A percentile compares a stretch with the other conserved stretches of the same genome.
These are phyloP conservation scores for Circinella umbellata DNA, from an alignment of 371 early-diverging fungal genomes.

Conservation along the genomic window DNA sequence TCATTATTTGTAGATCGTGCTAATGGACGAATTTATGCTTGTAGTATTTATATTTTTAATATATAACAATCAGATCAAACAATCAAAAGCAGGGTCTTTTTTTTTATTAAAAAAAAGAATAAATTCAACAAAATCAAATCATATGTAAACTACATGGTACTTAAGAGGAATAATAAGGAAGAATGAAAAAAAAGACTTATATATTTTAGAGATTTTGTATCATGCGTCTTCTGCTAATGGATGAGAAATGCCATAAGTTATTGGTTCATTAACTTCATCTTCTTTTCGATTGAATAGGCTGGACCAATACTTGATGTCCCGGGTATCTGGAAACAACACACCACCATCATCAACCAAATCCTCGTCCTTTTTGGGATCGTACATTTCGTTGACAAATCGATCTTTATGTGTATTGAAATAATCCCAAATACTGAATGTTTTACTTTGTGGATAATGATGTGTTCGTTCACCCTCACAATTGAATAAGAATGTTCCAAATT, in stretches of 20 bases:
- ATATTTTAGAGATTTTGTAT: background rate
- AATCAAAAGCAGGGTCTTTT: too few species aligned
- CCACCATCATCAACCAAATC: slow-evolving; percentile 56
- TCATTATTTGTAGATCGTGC: too few species aligned
- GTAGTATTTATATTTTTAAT: too few species aligned
- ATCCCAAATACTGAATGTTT: slow-evolving; percentile 84
- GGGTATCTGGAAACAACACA: slow-evolving; percentile 66
- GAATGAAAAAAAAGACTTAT: background rate
- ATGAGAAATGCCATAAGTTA: slow-evolving; percentile 26
- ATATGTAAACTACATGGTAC: slow-evolving; percentile 1
- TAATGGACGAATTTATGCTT: too few species aligned
- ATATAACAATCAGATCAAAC: too few species aligned
- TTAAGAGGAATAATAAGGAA: background rate
- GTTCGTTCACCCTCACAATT: slow-evolving; percentile 84
- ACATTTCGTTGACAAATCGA: slow-evolving; percentile 57
- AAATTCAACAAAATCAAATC: background rate
- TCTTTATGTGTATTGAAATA: slow-evolving; percentile 66
- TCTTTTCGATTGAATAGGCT: slow-evolving; percentile 64
- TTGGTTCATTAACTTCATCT: slow-evolving; percentile 59
- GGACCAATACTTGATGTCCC: slow-evolving; percentile 76
- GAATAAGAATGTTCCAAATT: slow-evolving; percentile 93
- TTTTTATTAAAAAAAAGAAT: background rate
- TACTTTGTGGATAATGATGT: slow-evolving; percentile 38
- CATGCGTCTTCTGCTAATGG: slow-evolving; percentile 16
- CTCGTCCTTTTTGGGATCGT: slow-evolving; percentile 55